These are phyloP conservation scores for Dioscorea alata DNA, from an alignment of 106 monocot genomes.

Conservation along the genomic window DNA sequence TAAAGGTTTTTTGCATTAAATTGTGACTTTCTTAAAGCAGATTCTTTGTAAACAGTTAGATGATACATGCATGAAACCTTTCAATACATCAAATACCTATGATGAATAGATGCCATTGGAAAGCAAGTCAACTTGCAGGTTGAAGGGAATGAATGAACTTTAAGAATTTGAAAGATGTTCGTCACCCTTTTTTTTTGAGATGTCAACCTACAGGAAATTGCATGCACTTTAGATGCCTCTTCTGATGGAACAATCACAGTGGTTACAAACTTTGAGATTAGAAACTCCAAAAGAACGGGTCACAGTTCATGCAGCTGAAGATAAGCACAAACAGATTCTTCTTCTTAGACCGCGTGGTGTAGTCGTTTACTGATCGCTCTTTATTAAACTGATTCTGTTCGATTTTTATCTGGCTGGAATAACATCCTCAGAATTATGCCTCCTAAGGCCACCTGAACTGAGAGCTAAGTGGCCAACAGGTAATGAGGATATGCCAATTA, in stretches of 20 bases:
- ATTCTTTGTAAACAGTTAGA: neutral
- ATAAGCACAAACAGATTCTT: conserved; percentile 10
- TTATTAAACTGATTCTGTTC: conserved; percentile 7
- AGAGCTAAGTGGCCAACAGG: conserved; percentile 15
- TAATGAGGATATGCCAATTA: conserved; percentile 8
- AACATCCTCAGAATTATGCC: conserved; percentile 8
- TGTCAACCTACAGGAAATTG: neutral
- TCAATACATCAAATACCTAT: conserved; percentile 1
- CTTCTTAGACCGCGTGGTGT: conserved; percentile 11
- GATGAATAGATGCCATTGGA: conserved; percentile 9
- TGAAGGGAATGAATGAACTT: neutral
- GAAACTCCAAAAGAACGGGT: conserved; percentile 7
- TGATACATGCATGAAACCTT: conserved; percentile 9
- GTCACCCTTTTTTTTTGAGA: neutral
- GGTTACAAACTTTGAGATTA: neutral
- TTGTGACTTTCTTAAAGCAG: conserved; percentile 1
- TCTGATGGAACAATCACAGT: neutral
- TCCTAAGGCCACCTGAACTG: conserved; percentile 5
- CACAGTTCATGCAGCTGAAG: conserved; percentile 8
- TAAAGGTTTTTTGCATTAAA: conserved; percentile 7
- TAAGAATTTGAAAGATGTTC: neutral
- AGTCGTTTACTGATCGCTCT: conserved; percentile 15
- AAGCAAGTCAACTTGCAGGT: too few species aligned
- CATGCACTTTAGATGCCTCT: neutral
- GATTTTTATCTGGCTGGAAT: conserved; percentile 13